A percentile compares a stretch with the other conserved stretches of the same genome.
phyloP scores from a whole-genome alignment of 1,139 yeast genomes.

The Protomyces pachydermus region DNA sequence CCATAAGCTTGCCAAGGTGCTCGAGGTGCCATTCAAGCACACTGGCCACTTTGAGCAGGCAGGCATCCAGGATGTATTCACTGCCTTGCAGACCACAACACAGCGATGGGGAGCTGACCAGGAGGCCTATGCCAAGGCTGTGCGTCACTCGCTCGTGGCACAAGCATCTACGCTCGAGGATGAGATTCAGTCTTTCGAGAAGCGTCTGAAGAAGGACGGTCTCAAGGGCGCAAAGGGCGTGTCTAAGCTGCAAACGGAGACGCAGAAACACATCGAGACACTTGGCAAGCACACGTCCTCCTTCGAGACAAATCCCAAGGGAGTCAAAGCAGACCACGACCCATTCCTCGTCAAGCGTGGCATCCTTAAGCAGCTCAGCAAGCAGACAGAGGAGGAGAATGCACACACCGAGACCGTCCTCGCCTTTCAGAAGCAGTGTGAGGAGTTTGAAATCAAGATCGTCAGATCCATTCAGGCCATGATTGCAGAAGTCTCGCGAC shows the following conservation, averaged over 20 bases:
- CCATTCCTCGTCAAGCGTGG: constrained; percentile 46
- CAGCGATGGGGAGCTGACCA: constrained; percentile 4
- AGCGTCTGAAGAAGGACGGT: constrained; percentile 41
- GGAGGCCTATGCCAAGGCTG: constrained; percentile 17
- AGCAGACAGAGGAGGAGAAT: constrained; percentile 47
- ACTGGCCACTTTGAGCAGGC: constrained; percentile 20
- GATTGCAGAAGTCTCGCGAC: constrained; percentile 39
- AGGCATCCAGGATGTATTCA: constrained; percentile 18
- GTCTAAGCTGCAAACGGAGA: constrained; percentile 39
- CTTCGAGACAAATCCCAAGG: constrained; percentile 11
- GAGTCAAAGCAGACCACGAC: constrained; percentile 43
- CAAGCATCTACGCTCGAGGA: constrained; percentile 37
- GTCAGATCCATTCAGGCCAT: constrained; percentile 45
- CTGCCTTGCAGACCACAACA: constrained; percentile 18
- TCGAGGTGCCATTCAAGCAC: constrained; percentile 22
- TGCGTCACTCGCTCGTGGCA: constrained; percentile 8
- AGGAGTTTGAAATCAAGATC: constrained; percentile 45
- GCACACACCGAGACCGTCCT: constrained; percentile 44
- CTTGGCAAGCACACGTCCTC: constrained; percentile 36
- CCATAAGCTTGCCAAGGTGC: constrained; percentile 20
- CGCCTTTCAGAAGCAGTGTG: constrained; percentile 43
- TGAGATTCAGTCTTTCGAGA: constrained; percentile 44
- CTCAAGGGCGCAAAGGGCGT: constrained; percentile 42
- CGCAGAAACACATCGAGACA: constrained; percentile 41
- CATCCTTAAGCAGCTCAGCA: constrained; percentile 41